Conservation (phyloP, 2,329 filamentous ascomycete species). For the Parascedosporium putredinis region DNA sequence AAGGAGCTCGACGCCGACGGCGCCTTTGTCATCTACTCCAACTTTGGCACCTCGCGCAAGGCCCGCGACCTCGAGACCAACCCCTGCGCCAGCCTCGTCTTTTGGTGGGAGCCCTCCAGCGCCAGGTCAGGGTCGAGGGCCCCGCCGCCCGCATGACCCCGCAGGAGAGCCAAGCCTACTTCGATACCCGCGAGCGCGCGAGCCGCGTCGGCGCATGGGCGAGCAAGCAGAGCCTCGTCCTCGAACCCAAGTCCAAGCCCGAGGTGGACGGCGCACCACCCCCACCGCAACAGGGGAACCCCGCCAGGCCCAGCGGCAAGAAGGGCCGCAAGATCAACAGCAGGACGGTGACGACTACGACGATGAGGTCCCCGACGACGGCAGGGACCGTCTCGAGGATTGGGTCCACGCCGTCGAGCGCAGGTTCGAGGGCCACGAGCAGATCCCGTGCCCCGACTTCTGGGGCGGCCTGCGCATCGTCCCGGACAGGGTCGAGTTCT, state of each 20-base stretch:
- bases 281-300: no score
- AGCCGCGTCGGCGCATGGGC: conserved; percentile 89
- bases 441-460: conserved; percentile 84
- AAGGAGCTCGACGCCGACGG: conserved; percentile 72
- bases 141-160: conserved; percentile 51
- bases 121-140: conserved; percentile 88
- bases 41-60: conserved; percentile 71
- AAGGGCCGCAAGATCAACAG: background rate
- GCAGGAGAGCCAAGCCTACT: conserved; percentile 65
- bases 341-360: background rate
- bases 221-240: conserved; percentile 72
- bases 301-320: background rate
- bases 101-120: conserved; percentile 78
- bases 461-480: conserved; percentile 87
- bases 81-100: conserved; percentile 70
- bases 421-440: conserved; percentile 61
- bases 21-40: conserved; percentile 89
- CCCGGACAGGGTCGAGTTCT: conserved; percentile 86
- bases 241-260: conserved; percentile 34
- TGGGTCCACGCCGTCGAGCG: conserved; percentile 69
- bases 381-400: conserved; percentile 61
- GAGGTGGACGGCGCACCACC: no score
- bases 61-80: conserved; percentile 62
- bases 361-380: conserved; percentile 42
- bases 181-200: conserved; percentile 61